These are phyloP conservation scores for Boechera divaricarpa DNA, from an alignment of 345 rosid species.

Conservation along the genomic window DNA sequence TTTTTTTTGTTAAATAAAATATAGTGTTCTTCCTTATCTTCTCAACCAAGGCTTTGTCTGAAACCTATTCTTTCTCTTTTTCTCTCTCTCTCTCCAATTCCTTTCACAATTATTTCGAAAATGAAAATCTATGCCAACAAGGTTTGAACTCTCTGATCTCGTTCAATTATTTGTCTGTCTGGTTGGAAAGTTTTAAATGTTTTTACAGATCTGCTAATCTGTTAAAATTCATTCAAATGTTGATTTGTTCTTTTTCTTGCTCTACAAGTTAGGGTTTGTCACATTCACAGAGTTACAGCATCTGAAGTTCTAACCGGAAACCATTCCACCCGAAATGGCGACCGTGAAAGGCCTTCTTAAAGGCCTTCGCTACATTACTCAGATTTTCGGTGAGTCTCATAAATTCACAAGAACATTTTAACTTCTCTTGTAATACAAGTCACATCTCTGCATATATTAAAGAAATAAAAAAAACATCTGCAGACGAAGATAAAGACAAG, in stretches of 20 bases:
- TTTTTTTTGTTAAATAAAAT: constrained; percentile 16
- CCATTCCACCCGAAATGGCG: constrained; percentile 32
- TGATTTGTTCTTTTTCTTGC: constrained; percentile 13
- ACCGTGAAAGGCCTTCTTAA: constrained; percentile 63
- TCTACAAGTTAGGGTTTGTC: constrained; percentile 32
- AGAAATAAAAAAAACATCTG: not conserved
- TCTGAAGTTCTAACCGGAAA: constrained; percentile 29
- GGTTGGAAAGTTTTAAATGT: not conserved
- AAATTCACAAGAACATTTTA: not conserved
- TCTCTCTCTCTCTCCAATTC: not conserved
- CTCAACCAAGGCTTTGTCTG: constrained; percentile 28
- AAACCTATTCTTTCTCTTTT: constrained; percentile 24
- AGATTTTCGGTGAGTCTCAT: constrained; percentile 57
- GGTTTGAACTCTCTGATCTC: constrained; percentile 23
- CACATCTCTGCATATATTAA: not conserved
- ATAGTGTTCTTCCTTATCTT: constrained; percentile 28
- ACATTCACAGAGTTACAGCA: constrained; percentile 2
- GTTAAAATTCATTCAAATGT: not conserved
- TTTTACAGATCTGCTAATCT: not conserved
- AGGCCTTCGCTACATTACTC: constrained; percentile 62
- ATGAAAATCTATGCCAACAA: constrained; percentile 21
- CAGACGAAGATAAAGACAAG: constrained; percentile 62
- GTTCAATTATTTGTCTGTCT: not conserved
- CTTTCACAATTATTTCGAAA: constrained; percentile 4
- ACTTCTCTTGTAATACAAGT: constrained; percentile 25